Conservation (phyloP, 495 filamentous ascomycete genomes). For the Saxophila tyrrhenica region DNA sequence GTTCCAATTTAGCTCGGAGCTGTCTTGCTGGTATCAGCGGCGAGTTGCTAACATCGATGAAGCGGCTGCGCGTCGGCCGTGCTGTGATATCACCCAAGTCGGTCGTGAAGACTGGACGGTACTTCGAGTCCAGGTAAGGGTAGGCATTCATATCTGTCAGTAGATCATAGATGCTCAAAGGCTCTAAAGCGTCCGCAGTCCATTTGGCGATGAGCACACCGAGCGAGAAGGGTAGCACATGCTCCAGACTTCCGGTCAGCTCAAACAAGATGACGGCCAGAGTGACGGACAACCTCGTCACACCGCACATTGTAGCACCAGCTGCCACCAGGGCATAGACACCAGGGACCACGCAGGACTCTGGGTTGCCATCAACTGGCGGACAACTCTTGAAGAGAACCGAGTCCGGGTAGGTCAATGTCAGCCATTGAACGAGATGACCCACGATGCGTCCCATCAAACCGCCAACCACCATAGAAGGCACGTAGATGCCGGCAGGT, state of each 20-base stretch:
- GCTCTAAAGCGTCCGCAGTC: constrained; percentile 94
- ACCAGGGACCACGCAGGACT: constrained; percentile 84
- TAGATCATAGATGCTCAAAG: constrained; percentile 89
- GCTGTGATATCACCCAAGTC: constrained; percentile 79
- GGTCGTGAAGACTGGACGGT: constrained; percentile 75
- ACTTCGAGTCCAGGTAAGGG: constrained; percentile 88
- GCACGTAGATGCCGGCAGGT: constrained; percentile 92
- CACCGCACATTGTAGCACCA: constrained; percentile 95
- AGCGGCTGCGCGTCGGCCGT: constrained; percentile 54
- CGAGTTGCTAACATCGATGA: constrained; percentile 79
- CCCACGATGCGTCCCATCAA: constrained; percentile 83
- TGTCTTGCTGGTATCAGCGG: constrained; percentile 61
- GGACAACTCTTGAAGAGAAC: constrained; percentile 65
- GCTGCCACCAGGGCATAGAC: constrained; percentile 93
- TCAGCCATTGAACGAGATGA: constrained; percentile 73
- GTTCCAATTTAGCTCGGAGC: constrained; percentile 67
- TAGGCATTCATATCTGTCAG: constrained; percentile 96
- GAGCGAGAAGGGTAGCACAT: constrained; percentile 89
- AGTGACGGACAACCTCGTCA: constrained; percentile 87
- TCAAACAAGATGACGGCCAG: constrained; percentile 94
- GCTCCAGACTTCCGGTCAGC: constrained; percentile 84
- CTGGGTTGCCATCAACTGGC: constrained; percentile 48
- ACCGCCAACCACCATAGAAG: constrained; percentile 95
- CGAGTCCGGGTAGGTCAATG: constrained; percentile 58
- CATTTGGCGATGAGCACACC: constrained; percentile 90